A percentile compares a stretch with the other conserved stretches of the same genome.
These are phyloP conservation scores for Aspergillus fumigatiaffinis DNA, from an alignment of 2,329 filamentous ascomycete genomes.

Conservation along the genomic window DNA sequence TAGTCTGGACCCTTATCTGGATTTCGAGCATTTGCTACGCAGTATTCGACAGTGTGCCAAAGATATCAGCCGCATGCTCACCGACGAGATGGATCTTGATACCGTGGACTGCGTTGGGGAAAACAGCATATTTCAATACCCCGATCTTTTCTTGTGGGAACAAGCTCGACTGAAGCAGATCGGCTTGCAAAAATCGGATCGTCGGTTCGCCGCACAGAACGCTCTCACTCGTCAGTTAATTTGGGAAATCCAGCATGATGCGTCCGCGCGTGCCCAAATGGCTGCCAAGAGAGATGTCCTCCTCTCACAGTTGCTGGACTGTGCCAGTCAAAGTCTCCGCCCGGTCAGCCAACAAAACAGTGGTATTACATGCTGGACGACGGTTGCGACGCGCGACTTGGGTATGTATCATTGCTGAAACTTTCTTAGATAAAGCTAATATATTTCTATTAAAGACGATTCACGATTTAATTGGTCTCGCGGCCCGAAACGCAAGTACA, in stretches of 20 bases:
- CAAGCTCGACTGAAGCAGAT: constrained; percentile 30
- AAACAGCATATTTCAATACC: constrained; percentile 12
- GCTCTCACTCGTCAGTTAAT: constrained; percentile 34
- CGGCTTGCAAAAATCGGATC: constrained; percentile 28
- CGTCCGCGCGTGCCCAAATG: constrained; percentile 24
- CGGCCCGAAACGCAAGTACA: constrained; percentile 32
- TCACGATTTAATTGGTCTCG: constrained; percentile 27
- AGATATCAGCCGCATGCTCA: constrained; percentile 12
- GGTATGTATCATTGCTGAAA: constrained; percentile 19
- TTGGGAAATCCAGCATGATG: constrained; percentile 36
- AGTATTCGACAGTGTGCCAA: constrained; percentile 25
- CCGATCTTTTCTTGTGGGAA: constrained; percentile 25
- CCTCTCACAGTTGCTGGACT: constrained; percentile 23
- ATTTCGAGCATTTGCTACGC: constrained; percentile 31
- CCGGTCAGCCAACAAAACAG: constrained; percentile 23
- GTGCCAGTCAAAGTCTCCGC: constrained; percentile 21
- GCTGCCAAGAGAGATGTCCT: constrained; percentile 22
- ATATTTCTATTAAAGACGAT: constrained; percentile 15
- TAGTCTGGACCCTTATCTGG: constrained; percentile 31
- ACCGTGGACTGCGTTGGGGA: constrained; percentile 15
- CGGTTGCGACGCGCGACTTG: constrained; percentile 25
- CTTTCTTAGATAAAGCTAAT: constrained; percentile 9
- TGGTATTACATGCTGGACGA: constrained; percentile 31
- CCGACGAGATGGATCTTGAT: constrained; percentile 23
- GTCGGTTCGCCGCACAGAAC: constrained; percentile 32